These are phyloP conservation scores for Claviceps sp. DNA, from an alignment of 2,329 filamentous ascomycete genomes.

Conservation along the genomic window DNA sequence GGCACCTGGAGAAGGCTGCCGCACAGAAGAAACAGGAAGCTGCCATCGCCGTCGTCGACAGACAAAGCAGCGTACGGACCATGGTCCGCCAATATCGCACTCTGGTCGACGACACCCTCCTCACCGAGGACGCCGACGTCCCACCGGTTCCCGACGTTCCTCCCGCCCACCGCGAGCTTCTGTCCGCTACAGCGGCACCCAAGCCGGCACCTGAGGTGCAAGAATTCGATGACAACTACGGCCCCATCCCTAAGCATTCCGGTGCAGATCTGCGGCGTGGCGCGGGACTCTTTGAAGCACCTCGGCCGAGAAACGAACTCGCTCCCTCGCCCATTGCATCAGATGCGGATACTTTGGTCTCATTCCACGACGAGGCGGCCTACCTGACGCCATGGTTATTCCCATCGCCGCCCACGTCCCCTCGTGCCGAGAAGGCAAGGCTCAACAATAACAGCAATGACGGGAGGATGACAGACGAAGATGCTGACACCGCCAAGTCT, in stretches of 20 bases:
- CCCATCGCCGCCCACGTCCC: slow-evolving; percentile 24
- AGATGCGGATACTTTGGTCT: slow-evolving; percentile 33
- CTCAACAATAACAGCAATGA: background rate
- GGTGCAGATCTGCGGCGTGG: background rate
- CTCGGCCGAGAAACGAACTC: background rate
- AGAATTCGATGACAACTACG: background rate
- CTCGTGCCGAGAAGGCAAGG: slow-evolving; percentile 15
- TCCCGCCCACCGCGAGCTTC: slow-evolving; percentile 13
- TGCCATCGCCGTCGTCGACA: slow-evolving; percentile 10
- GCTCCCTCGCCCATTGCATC: slow-evolving; percentile 21
- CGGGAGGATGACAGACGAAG: slow-evolving; percentile 6
- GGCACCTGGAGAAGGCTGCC: slow-evolving; percentile 30
- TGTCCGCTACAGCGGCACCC: background rate
- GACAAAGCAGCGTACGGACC: slow-evolving; percentile 30
- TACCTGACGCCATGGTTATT: slow-evolving; percentile 35
- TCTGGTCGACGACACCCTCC: slow-evolving; percentile 23
- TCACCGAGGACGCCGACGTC: slow-evolving; percentile 10
- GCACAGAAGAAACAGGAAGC: slow-evolving; percentile 10
- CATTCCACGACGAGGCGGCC: slow-evolving; percentile 32
- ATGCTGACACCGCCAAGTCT: slow-evolving; percentile 3
- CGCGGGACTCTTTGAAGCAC: slow-evolving; percentile 1
- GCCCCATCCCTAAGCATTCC: background rate
- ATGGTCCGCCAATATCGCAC: slow-evolving; percentile 39
- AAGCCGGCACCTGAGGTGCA: background rate
- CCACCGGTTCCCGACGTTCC: slow-evolving; percentile 16